A percentile compares a stretch with the other conserved stretches of the same genome.
These are phyloP conservation scores for Clarireedia monteithiana DNA, from an alignment of 2,329 filamentous ascomycete species.

Conservation along the genomic window DNA sequence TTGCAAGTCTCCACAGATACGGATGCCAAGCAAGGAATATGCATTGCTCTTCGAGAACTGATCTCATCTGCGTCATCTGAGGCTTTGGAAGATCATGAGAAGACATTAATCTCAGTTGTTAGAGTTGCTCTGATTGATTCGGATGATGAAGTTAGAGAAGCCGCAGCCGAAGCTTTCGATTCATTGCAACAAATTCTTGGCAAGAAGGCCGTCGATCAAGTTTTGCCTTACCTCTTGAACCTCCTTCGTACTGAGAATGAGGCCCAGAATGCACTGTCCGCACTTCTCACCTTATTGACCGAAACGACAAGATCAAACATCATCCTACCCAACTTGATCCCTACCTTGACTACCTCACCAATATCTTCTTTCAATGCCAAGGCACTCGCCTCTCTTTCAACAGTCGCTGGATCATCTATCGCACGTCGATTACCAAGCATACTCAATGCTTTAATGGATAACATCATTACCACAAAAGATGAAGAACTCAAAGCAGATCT, in stretches of 20 bases:
- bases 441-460: constrained; percentile 90
- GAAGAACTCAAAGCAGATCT: constrained; percentile 67
- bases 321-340: constrained; percentile 91
- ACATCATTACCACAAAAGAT: constrained; percentile 71
- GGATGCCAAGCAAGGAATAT: constrained; percentile 94
- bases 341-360: constrained; percentile 81
- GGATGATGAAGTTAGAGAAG: constrained; percentile 84
- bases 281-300: constrained; percentile 86
- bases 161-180: constrained; percentile 95
- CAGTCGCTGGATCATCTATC: constrained; percentile 86
- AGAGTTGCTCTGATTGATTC: constrained; percentile 86
- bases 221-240: constrained; percentile 83
- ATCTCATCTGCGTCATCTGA: constrained; percentile 85
- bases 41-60: constrained; percentile 88
- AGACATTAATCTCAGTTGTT: constrained; percentile 89
- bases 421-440: constrained; percentile 83
- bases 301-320: constrained; percentile 92
- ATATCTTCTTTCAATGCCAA: constrained; percentile 94
- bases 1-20: constrained; percentile 81
- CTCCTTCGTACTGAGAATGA: constrained; percentile 80
- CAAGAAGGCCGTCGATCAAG: constrained; percentile 91
- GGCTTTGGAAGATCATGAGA: constrained; percentile 87
- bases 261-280: constrained; percentile 86
- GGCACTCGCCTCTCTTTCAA: constrained; percentile 84
- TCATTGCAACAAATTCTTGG: constrained; percentile 87